Evolutionary conservation across 139 green algal genomes (phyloP).

Genomic region (Chlorella sp.): DNA sequence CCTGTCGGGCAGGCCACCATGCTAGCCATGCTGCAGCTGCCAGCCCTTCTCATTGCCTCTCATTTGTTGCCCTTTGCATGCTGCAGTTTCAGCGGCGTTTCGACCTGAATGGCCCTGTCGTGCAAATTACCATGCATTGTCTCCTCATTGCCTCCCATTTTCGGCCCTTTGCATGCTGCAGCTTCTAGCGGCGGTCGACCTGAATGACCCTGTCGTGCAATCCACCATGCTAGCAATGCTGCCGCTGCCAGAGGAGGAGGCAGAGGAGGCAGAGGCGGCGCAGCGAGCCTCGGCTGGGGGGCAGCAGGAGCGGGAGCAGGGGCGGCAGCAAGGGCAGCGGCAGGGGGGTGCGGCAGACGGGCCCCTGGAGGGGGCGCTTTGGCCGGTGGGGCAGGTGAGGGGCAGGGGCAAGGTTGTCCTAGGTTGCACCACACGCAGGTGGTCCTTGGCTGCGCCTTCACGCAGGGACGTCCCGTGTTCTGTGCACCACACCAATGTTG

Average conservation of each 20-base stretch:
- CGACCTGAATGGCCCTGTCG: conserved; percentile 65
- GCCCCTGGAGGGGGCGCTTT: conserved; percentile 1
- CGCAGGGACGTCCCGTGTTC: too few relatives aligned
- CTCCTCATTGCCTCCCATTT: neutral
- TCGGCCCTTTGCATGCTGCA: conserved; percentile 11
- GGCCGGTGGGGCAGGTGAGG: conserved; percentile 41
- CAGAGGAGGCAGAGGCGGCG: neutral
- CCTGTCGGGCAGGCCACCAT: too few relatives aligned
- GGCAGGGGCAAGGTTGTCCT: neutral
- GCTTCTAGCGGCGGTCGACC: conserved; percentile 64
- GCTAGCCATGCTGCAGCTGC: neutral
- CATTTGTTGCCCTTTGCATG: neutral
- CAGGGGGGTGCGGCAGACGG: neutral
- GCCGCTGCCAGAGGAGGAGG: conserved; percentile 33
- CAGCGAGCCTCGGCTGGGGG: neutral
- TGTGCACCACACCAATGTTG: too few relatives aligned
- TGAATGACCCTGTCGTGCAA: conserved; percentile 71
- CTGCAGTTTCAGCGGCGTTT: conserved; percentile 55
- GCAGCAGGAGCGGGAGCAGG: neutral
- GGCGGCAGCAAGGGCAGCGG: neutral
- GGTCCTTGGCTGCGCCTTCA: too few relatives aligned
- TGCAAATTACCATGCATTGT: conserved; percentile 62
- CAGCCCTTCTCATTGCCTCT: neutral
- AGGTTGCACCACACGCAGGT: too few relatives aligned
- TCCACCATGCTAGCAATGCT: conserved; percentile 78